phyloP scores from a whole-genome alignment of 2,329 filamentous ascomycete species.

The Sarocladium brachiariae region DNA sequence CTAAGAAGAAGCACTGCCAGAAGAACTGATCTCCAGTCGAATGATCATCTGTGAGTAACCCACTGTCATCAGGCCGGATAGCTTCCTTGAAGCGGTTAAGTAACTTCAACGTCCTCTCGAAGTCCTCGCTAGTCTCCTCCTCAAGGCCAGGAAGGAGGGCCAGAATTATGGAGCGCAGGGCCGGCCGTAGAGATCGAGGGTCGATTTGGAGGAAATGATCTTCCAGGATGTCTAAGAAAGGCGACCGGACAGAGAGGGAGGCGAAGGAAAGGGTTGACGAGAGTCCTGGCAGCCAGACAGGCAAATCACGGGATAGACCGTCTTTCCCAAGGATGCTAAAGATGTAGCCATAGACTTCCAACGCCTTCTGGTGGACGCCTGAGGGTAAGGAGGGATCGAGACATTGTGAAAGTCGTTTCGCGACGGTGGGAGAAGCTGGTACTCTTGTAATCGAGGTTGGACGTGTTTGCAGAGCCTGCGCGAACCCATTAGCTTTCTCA shows the following conservation, averaged over 20 bases:
- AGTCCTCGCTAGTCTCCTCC: constrained; percentile 95
- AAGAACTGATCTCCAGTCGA: constrained; percentile 76
- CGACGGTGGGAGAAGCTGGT: constrained; percentile 74
- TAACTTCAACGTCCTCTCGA: constrained; percentile 76
- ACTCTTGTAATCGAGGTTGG: constrained; percentile 65
- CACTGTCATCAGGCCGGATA: constrained; percentile 48
- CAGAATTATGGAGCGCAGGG: constrained; percentile 83
- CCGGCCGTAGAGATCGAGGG: constrained; percentile 66
- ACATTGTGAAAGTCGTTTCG: constrained; percentile 90
- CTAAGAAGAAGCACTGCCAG: constrained; percentile 96
- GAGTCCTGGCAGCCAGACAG: constrained; percentile 83
- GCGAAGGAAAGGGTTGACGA: constrained; percentile 89
- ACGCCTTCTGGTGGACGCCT: constrained; percentile 92
- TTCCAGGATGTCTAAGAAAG: constrained; percentile 80
- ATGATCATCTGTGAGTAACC: constrained; percentile 44
- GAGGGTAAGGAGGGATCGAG: constrained; percentile 89
- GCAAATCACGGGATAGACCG: constrained; percentile 72
- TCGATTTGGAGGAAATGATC: constrained; percentile 69
- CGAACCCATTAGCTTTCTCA: neutral
- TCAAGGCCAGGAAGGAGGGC: constrained; percentile 87
- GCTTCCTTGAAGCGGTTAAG: constrained; percentile 69
- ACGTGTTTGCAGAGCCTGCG: constrained; percentile 78
- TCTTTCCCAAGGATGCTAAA: constrained; percentile 81
- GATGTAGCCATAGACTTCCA: constrained; percentile 88
- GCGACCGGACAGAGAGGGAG: constrained; percentile 80